These are phyloP conservation scores for Clathrus columnatus DNA, from an alignment of 768 basidiomycete genomes.

Conservation along the genomic window DNA sequence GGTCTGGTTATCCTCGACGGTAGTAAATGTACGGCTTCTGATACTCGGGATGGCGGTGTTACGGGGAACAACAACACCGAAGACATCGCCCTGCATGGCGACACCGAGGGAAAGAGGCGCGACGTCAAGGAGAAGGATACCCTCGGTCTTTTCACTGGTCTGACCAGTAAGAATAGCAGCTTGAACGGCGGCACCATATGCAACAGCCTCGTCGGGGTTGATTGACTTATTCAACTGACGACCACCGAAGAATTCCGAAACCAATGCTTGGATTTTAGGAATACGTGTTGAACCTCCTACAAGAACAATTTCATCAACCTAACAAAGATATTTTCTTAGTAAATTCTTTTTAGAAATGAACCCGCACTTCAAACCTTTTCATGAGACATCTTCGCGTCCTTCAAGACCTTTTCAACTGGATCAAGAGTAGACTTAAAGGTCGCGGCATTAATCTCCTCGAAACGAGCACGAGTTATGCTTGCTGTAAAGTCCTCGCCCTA, in stretches of 20 bases:
- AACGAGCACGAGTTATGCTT: slow-evolving; percentile 98
- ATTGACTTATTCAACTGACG: slow-evolving; percentile 99
- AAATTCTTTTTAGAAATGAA: not conserved
- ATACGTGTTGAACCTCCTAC: slow-evolving; percentile 99
- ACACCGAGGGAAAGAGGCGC: slow-evolving; percentile 98
- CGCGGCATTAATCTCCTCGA: slow-evolving; percentile 96
- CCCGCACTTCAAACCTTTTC: slow-evolving; percentile 65
- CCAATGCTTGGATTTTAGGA: slow-evolving; percentile 96
- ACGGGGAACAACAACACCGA: slow-evolving; percentile 98
- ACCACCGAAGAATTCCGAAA: slow-evolving; percentile 97
- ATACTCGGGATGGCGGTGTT: slow-evolving; percentile 99
- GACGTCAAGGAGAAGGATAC: slow-evolving; percentile 96
- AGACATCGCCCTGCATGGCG: slow-evolving; percentile 99
- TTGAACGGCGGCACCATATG: slow-evolving; percentile 99
- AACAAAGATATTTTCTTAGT: slow-evolving; percentile 77
- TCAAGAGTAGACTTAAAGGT: slow-evolving; percentile 97
- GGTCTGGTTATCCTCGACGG: slow-evolving; percentile 99
- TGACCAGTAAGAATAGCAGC: slow-evolving; percentile 98
- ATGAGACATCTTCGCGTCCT: slow-evolving; percentile 96
- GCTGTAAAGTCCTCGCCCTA: slow-evolving; percentile 97
- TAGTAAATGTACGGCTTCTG: slow-evolving; percentile 98
- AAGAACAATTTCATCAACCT: slow-evolving; percentile 97
- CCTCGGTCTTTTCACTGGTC: slow-evolving; percentile 97
- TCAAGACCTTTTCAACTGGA: slow-evolving; percentile 97
- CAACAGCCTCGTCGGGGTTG: slow-evolving; percentile 99